Percentiles rank a stretch among this genome's conserved stretches.
Evolutionary conservation across 2,329 filamentous ascomycete genomes (phyloP).

Genomic region (Chrysoporthe deuterocubensis): DNA sequence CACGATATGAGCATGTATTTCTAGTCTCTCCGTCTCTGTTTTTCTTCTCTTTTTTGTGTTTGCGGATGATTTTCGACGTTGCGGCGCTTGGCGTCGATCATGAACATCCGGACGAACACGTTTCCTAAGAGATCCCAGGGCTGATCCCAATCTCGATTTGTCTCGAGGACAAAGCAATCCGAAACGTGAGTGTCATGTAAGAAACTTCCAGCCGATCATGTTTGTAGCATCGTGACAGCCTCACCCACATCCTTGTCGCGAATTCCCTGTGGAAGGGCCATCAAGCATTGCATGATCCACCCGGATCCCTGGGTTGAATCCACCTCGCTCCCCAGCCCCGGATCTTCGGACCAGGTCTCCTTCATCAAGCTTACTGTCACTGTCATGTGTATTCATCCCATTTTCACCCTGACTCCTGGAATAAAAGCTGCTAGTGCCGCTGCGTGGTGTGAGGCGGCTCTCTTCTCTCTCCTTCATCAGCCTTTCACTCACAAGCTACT

Average conservation of each 20-base stretch:
- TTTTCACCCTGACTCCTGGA: not conserved
- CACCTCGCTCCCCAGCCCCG: not conserved
- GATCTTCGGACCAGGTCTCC: not conserved
- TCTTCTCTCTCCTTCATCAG: not conserved
- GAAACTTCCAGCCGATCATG: not conserved
- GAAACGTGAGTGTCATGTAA: conserved; percentile 15
- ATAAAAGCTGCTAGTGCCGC: not conserved
- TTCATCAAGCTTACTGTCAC: not conserved
- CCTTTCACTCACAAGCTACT: not conserved
- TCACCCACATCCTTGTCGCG: not conserved
- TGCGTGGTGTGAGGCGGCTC: not conserved
- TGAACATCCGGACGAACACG: conserved; percentile 1
- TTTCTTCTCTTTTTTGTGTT: not conserved
- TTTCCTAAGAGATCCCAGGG: not conserved
- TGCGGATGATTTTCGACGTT: not conserved
- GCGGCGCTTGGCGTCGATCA: conserved; percentile 13
- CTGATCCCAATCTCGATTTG: conserved; percentile 7
- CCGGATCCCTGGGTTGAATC: not conserved
- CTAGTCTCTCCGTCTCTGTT: not conserved
- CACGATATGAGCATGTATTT: not conserved
- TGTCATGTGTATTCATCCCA: not conserved
- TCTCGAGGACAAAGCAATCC: not conserved
- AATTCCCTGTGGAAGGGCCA: conserved; percentile 6
- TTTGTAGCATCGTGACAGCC: not conserved
- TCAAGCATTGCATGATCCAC: conserved; percentile 1